These are phyloP conservation scores for Pulveroboletus sp. DNA, from an alignment of 768 basidiomycete species.

Conservation along the genomic window DNA sequence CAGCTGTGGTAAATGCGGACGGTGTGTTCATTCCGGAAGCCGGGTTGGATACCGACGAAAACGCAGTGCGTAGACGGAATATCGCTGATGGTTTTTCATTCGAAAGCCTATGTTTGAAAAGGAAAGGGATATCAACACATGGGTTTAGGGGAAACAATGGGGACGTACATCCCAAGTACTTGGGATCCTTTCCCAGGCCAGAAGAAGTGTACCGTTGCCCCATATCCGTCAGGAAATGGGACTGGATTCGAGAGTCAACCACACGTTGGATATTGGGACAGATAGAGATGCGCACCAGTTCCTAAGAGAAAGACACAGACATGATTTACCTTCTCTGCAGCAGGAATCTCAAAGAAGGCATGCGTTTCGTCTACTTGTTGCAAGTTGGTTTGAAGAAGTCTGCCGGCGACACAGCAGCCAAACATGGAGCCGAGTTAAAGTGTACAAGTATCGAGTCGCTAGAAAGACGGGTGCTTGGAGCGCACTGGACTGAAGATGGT, in stretches of 20 bases:
- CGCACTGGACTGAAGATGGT: neutral
- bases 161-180: constrained; percentile 73
- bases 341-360: constrained; percentile 71
- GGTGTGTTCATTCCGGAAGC: constrained; percentile 30
- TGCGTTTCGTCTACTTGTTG: constrained; percentile 83
- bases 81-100: constrained; percentile 90
- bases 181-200: constrained; percentile 89
- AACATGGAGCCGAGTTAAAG: constrained; percentile 50
- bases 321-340: constrained; percentile 77
- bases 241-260: constrained; percentile 37
- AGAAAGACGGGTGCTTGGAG: neutral
- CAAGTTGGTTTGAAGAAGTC: constrained; percentile 75
- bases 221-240: constrained; percentile 81
- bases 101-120: constrained; percentile 56
- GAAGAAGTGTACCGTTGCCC: constrained; percentile 80
- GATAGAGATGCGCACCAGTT: constrained; percentile 47
- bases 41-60: constrained; percentile 35
- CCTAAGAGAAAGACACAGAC: constrained; percentile 83
- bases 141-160: neutral
- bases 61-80: constrained; percentile 74
- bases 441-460: neutral
- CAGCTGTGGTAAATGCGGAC: constrained; percentile 30
- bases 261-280: neutral
- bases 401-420: constrained; percentile 76
- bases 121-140: neutral